Conservation (phyloP, 306 rosid genomes). For the Benincasa hispida region DNA sequence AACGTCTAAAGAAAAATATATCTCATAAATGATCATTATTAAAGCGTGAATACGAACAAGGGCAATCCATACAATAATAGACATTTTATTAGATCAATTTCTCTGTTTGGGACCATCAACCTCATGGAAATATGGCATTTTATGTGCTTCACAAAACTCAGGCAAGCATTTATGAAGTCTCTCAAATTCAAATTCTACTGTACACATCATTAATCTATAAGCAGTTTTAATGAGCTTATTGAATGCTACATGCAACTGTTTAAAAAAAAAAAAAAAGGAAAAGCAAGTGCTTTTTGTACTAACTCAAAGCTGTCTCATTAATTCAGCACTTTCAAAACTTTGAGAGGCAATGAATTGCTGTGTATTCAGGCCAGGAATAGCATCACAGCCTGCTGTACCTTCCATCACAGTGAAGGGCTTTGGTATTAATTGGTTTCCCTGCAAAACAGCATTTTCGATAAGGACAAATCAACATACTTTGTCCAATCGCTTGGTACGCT, state of each 20-base stretch:
- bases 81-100: neutral
- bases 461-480: neutral
- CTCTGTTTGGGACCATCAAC: neutral
- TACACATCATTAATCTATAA: neutral
- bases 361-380: neutral
- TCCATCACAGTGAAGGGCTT: neutral
- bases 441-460: neutral
- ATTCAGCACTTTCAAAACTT: neutral
- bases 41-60: neutral
- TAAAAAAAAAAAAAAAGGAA: neutral
- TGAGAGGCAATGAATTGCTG: neutral
- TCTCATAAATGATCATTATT: neutral
- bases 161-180: neutral
- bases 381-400: constrained; percentile 2
- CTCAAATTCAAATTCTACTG: neutral
- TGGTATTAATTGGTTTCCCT: neutral
- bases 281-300: neutral
- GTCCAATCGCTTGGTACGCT: neutral
- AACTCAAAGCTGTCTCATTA: neutral
- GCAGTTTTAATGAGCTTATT: neutral
- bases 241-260: constrained; percentile 6
- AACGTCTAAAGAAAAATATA: neutral
- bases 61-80: neutral
- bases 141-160: neutral
- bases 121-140: neutral